These are phyloP conservation scores for Mimosa bimucronata DNA, from an alignment of 306 rosid genomes.

Conservation along the genomic window DNA sequence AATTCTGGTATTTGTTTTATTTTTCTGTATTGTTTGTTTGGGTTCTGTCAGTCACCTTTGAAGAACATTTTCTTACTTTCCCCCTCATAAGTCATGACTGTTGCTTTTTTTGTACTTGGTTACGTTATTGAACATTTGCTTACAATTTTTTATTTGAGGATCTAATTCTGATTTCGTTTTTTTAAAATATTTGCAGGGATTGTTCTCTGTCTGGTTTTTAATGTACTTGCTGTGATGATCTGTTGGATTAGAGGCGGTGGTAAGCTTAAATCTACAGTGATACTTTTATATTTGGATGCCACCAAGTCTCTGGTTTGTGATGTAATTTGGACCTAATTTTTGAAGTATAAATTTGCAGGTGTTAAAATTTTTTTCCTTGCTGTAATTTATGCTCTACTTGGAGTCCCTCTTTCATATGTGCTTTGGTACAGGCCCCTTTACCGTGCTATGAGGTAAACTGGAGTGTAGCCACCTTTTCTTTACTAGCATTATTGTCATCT, in stretches of 20 bases:
- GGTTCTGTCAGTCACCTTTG: not conserved
- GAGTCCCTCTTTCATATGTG: slow-evolving; percentile 89
- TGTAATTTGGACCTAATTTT: slow-evolving; percentile 34
- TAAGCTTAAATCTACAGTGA: slow-evolving; percentile 38
- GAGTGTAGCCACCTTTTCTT: slow-evolving; percentile 10
- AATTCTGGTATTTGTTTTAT: not conserved
- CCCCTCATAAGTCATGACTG: not conserved
- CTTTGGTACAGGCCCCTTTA: slow-evolving; percentile 98
- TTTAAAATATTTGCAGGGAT: slow-evolving; percentile 65
- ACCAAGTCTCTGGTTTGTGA: slow-evolving; percentile 20
- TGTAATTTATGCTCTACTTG: slow-evolving; percentile 84
- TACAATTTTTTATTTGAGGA: slow-evolving; percentile 6
- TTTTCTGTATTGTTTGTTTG: not conserved
- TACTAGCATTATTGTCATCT: not conserved
- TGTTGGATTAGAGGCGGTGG: slow-evolving; percentile 98
- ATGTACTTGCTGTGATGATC: slow-evolving; percentile 73
- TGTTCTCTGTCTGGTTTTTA: slow-evolving; percentile 84
- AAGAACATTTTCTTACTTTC: not conserved
- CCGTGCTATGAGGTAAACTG: slow-evolving; percentile 88
- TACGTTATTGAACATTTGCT: not conserved
- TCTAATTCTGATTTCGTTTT: slow-evolving; percentile 3
- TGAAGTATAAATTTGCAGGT: slow-evolving; percentile 60
- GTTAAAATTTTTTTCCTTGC: slow-evolving; percentile 95
- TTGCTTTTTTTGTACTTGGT: not conserved
- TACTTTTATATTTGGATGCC: slow-evolving; percentile 18